Conservation (phyloP, 1,139 yeast genomes). For the Diutina pseudorugosa region DNA sequence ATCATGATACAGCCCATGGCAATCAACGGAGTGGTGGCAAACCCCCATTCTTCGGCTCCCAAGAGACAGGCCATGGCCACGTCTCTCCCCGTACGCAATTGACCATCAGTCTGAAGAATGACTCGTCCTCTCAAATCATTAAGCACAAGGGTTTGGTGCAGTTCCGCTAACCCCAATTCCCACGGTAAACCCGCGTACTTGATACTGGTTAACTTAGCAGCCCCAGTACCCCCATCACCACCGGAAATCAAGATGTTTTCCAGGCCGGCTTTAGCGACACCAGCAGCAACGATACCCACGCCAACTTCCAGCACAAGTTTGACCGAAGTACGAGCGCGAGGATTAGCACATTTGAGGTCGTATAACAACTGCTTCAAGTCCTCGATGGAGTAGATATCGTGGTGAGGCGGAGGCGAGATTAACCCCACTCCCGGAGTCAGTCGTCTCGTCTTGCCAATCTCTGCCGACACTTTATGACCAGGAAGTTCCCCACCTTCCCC, state of each 20-base stretch:
- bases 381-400: slow-evolving; percentile 95
- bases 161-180: slow-evolving; percentile 97
- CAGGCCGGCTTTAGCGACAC: slow-evolving; percentile 98
- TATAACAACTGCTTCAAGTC: slow-evolving; percentile 94
- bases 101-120: slow-evolving; percentile 94
- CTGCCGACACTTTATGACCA: slow-evolving; percentile 80
- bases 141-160: slow-evolving; percentile 92
- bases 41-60: slow-evolving; percentile 98
- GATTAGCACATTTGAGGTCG: slow-evolving; percentile 93
- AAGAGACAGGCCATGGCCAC: slow-evolving; percentile 90
- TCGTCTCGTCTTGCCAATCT: slow-evolving; percentile 91
- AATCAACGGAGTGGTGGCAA: slow-evolving; percentile 93
- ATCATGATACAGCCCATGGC: slow-evolving; percentile 97
- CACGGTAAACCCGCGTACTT: slow-evolving; percentile 97
- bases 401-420: slow-evolving; percentile 97
- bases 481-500: slow-evolving; percentile 99
- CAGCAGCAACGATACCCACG: slow-evolving; percentile 97
- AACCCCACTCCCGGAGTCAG: slow-evolving; percentile 96
- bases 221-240: slow-evolving; percentile 99
- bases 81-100: slow-evolving; percentile 90
- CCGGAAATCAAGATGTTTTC: slow-evolving; percentile 93
- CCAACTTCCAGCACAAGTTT: slow-evolving; percentile 96
- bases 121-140: slow-evolving; percentile 95
- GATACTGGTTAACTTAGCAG: slow-evolving; percentile 94
- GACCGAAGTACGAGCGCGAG: slow-evolving; percentile 93